Percentiles rank a stretch among this genome's conserved stretches.
Evolutionary conservation across 768 basidiomycete species (phyloP).

Genomic region (Coprinellus micaceus): DNA sequence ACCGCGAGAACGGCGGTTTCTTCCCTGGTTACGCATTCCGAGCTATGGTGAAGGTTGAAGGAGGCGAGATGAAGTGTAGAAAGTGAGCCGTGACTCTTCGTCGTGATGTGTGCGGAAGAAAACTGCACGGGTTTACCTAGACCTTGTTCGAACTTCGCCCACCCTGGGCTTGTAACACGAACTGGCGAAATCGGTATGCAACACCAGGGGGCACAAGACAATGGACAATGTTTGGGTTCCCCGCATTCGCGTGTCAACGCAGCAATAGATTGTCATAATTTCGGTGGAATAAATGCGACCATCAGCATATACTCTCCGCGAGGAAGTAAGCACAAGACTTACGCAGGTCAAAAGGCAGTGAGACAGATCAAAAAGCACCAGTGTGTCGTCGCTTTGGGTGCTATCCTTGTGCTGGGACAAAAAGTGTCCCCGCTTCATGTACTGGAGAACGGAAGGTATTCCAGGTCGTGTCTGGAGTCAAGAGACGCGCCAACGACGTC

Average conservation of each 20-base stretch:
- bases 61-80: slow-evolving; percentile 20
- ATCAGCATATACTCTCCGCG: neutral
- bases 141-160: slow-evolving; percentile 3
- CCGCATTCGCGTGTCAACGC: neutral
- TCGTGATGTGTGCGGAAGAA: slow-evolving; percentile 24
- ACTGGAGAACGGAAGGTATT: neutral
- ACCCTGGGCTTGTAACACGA: neutral
- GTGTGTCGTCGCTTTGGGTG: neutral
- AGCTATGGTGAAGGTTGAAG: slow-evolving; percentile 18
- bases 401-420: neutral
- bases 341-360: neutral
- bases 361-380: neutral
- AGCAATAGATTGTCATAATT: neutral
- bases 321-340: slow-evolving; percentile 4
- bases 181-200: slow-evolving; percentile 2
- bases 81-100: slow-evolving; percentile 12
- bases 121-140: slow-evolving; percentile 31
- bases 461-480: neutral
- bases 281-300: neutral
- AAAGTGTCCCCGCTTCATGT: neutral
- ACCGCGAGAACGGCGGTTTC: slow-evolving; percentile 49
- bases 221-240: neutral
- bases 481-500: slow-evolving; percentile 2
- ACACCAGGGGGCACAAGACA: slow-evolving; percentile 13
- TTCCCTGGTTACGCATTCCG: slow-evolving; percentile 43